These are phyloP conservation scores for Saturnispora gosingensis DNA, from an alignment of 805 yeast species.

Conservation along the genomic window DNA sequence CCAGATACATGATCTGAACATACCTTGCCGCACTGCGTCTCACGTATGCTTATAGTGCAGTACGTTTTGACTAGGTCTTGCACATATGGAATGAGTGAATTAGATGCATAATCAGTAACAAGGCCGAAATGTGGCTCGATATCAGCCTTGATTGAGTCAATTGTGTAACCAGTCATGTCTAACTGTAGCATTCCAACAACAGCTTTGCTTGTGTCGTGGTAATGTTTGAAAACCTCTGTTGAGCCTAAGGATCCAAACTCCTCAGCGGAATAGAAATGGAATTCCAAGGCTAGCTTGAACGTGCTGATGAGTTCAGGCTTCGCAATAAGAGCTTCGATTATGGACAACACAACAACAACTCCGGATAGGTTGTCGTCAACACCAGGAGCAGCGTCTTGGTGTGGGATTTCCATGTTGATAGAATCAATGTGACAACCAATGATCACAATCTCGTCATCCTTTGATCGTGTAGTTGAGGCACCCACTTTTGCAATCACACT, in stretches of 20 bases:
- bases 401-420: conserved; percentile 48
- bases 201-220: conserved; percentile 34
- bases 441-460: conserved; percentile 41
- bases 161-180: conserved; percentile 84
- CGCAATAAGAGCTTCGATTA: conserved; percentile 28
- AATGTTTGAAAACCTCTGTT: conserved; percentile 58
- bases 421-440: conserved; percentile 91
- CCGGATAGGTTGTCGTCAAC: conserved; percentile 96
- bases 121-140: conserved; percentile 68
- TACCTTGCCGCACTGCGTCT: conserved; percentile 81
- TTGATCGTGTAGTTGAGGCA: conserved; percentile 18
- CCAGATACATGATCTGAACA: conserved; percentile 94
- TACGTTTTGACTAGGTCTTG: conserved; percentile 53
- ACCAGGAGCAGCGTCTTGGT: conserved; percentile 68
- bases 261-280: conserved; percentile 93
- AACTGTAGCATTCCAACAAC: conserved; percentile 86
- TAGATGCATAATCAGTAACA: conserved; percentile 59
- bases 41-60: conserved; percentile 59
- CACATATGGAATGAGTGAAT: conserved; percentile 47
- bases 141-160: conserved; percentile 39
- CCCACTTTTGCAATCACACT: conserved; percentile 57
- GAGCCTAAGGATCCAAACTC: conserved; percentile 90
- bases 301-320: conserved; percentile 4
- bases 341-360: conserved; percentile 65
- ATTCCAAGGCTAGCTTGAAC: conserved; percentile 62